phyloP scores from a whole-genome alignment of 2,329 filamentous ascomycete genomes.

The Salinomyces thailandicus region DNA sequence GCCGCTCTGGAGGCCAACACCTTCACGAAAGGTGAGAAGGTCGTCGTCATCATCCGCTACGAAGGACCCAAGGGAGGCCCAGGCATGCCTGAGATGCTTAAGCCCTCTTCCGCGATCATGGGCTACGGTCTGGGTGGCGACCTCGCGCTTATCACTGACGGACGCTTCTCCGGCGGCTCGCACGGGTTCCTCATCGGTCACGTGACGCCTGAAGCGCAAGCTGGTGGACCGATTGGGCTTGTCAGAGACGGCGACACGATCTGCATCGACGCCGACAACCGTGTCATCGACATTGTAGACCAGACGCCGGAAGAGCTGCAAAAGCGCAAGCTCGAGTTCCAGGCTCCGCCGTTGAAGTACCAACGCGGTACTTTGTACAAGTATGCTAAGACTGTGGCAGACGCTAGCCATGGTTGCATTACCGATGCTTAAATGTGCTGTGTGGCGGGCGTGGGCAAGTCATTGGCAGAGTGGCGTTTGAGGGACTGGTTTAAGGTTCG shows the following conservation, averaged over 20 bases:
- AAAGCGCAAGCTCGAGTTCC: conserved; percentile 41
- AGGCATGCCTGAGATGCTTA: conserved; percentile 67
- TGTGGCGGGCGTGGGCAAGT: background rate
- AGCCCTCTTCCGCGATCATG: conserved; percentile 63
- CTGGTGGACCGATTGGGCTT: conserved; percentile 73
- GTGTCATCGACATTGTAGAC: conserved; percentile 50
- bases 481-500: too few species aligned
- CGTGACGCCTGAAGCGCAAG: conserved; percentile 77
- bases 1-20: conserved; percentile 54
- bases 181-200: conserved; percentile 84
- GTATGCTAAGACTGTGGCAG: conserved; percentile 46
- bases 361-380: conserved; percentile 49
- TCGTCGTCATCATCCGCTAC: conserved; percentile 65
- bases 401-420: conserved; percentile 50
- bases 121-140: conserved; percentile 62
- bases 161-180: conserved; percentile 67
- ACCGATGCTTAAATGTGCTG: conserved; percentile 36
- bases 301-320: conserved; percentile 54
- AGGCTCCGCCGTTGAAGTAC: conserved; percentile 47
- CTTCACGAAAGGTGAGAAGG: conserved; percentile 66
- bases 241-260: conserved; percentile 73
- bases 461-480: too few species aligned
- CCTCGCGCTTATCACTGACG: conserved; percentile 63
- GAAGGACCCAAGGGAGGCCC: conserved; percentile 64
- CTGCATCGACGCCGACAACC: conserved; percentile 69